Evolutionary conservation across 2,329 filamentous ascomycete genomes (phyloP).

Genomic region (Botrytis aclada): DNA sequence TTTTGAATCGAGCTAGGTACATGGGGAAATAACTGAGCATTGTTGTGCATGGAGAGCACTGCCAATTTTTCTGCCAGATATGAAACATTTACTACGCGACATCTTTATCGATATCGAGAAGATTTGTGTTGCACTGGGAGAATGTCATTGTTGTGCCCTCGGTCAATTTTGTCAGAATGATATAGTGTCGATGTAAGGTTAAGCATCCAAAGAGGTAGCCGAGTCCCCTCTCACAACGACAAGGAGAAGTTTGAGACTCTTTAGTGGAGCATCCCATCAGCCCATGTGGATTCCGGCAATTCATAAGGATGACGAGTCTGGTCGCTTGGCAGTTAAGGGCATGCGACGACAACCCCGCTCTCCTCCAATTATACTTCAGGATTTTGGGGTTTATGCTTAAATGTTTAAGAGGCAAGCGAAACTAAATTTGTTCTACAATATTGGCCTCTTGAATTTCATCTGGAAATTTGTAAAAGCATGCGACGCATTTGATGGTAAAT

Average conservation of each 20-base stretch:
- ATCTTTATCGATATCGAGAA: not conserved
- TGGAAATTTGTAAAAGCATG: not conserved
- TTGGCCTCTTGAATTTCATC: not conserved
- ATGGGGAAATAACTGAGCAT: not conserved
- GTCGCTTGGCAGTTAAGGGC: constrained; percentile 13
- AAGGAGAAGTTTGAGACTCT: not conserved
- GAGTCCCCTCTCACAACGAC: not conserved
- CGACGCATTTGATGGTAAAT: not conserved
- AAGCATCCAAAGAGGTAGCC: not conserved
- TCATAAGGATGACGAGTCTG: not conserved
- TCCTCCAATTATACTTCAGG: not conserved
- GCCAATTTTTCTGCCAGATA: not conserved
- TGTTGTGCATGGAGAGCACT: not conserved
- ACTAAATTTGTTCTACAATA: not conserved
- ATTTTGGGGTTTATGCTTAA: not conserved
- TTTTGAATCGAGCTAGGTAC: not conserved
- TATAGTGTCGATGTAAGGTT: not conserved
- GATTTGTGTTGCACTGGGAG: not conserved
- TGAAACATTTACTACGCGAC: not conserved
- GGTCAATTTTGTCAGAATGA: not conserved
- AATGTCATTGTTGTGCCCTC: not conserved
- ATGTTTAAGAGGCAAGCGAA: not conserved
- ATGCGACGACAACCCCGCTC: constrained; percentile 6
- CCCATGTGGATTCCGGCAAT: constrained; percentile 1
- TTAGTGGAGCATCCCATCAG: not conserved